phyloP scores from a whole-genome alignment of 108 stramenopile species.

The Conticribra weissflogii region DNA sequence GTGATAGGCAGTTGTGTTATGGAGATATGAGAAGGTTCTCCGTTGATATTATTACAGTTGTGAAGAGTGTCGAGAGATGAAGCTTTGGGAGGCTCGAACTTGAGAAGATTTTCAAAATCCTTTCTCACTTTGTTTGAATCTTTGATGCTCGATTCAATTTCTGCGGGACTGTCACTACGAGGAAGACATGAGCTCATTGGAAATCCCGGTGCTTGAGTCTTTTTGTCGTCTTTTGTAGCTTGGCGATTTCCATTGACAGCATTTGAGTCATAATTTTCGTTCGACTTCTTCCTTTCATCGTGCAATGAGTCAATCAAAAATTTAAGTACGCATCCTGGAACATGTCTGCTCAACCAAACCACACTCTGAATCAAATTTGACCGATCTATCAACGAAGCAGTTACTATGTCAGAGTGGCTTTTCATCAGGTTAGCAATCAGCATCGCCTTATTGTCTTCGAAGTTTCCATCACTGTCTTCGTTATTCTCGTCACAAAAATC shows the following conservation, averaged over 20 bases:
- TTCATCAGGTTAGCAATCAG: constrained; percentile 28
- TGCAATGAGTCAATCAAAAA: constrained; percentile 40
- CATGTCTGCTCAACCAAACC: constrained; percentile 61
- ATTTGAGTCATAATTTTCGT: not conserved
- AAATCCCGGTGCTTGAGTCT: no score
- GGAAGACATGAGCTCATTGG: no score
- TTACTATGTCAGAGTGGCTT: constrained; percentile 21
- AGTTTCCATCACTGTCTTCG: not conserved
- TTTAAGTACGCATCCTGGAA: constrained; percentile 60
- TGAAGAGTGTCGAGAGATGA: constrained; percentile 1
- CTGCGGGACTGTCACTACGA: no score
- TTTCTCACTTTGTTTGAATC: no score
- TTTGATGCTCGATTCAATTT: no score
- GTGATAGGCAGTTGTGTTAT: constrained; percentile 41
- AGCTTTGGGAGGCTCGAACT: no score
- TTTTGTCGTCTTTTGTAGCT: no score
- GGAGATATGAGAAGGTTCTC: not conserved
- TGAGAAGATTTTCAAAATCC: no score
- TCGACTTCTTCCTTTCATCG: not conserved
- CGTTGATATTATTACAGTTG: not conserved
- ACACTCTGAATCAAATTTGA: constrained; percentile 56
- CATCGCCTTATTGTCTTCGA: constrained; percentile 33
- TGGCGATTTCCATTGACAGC: constrained; percentile 19
- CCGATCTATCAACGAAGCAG: constrained; percentile 39
- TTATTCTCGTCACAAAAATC: not conserved